Conservation (phyloP, 768 basidiomycete genomes). For the Ramaria rubella region DNA sequence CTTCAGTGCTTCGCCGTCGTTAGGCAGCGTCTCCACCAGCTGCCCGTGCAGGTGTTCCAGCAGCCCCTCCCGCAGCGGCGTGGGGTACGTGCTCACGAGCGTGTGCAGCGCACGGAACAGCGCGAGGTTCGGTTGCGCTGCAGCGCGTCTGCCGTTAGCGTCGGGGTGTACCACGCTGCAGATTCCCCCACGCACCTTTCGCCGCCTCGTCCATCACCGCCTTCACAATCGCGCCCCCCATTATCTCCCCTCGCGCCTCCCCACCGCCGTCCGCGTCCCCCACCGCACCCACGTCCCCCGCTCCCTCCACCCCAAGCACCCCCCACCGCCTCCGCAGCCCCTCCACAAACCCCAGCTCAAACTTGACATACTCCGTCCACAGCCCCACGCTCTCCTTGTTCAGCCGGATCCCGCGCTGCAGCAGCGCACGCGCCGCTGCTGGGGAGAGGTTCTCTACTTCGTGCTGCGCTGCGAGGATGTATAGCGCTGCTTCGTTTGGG, state of each 20-base stretch:
- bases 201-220: slow-evolving; percentile 70
- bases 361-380: slow-evolving; percentile 87
- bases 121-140: slow-evolving; percentile 35
- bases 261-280: slow-evolving; percentile 39
- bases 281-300: slow-evolving; percentile 22
- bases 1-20: slow-evolving; percentile 32
- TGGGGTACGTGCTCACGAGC: slow-evolving; percentile 39
- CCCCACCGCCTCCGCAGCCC: slow-evolving; percentile 72
- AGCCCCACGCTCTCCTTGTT: slow-evolving; percentile 65
- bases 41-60: slow-evolving; percentile 40
- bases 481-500: slow-evolving; percentile 68
- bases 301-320: slow-evolving; percentile 59
- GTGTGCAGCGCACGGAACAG: slow-evolving; percentile 38
- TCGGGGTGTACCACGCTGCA: slow-evolving; percentile 16
- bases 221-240: slow-evolving; percentile 75
- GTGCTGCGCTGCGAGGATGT: slow-evolving; percentile 79
- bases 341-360: slow-evolving; percentile 86
- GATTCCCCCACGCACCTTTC: slow-evolving; percentile 45
- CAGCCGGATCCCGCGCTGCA: slow-evolving; percentile 81
- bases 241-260: slow-evolving; percentile 56
- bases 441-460: slow-evolving; percentile 70
- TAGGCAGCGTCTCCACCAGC: slow-evolving; percentile 31
- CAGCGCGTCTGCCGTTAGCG: slow-evolving; percentile 13
- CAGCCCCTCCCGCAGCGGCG: slow-evolving; percentile 33
- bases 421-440: slow-evolving; percentile 71